Evolutionary conservation across 2,329 filamentous ascomycete genomes (phyloP), one percentile per base, ranked within the genome.

Genomic region (Verticillium isaacii): DNA sequence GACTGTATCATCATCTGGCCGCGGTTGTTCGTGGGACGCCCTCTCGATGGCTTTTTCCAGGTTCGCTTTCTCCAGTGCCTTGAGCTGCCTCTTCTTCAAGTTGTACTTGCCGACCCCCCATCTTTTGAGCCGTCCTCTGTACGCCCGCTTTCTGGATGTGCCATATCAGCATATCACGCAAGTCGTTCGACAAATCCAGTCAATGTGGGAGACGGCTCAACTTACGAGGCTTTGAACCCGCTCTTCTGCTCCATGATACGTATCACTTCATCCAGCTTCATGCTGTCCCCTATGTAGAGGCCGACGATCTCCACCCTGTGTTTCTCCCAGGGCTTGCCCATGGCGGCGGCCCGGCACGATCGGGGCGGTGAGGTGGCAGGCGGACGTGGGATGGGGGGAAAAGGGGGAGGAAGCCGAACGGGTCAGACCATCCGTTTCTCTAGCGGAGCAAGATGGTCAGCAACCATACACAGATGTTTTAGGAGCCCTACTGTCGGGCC

Each of bases 51-150:
- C 17, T 50, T 9, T n/a, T 6, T 23, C 11, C 11, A n/a, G 11
- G 9, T 23, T 70, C 71, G 75, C 65, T 65, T 76, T 70, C 60
- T 80, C 68, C 66, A 73, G 6, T 5, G 25, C 17, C 41, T 54
- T 59, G 63, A 63, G 75, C 52, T 68, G 68, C 58, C 73, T 75
- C 68, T 71, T 70, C 58, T 71, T 72, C 64, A 76, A 75, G 60
- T 77, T 80, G 68, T 84, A 83, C 68, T 84, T 84, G 66, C 71
- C 69, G 52, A 81, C 65, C 4, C 71, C 66, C 81, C 81, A 83
- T 62, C 69, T 73, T 29, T 78, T 74, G 63, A 84, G 75, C 41
- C 78, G 74, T n/a, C 79, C 78, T 23, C 80, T 73, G 66, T 82
- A 84, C 2, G 81, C 79, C 59, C 81, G 78, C n/a, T 72, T 74